Base-by-base conservation (phyloP, 306 rosid genomes). In the Inga oerstediana region DNA sequence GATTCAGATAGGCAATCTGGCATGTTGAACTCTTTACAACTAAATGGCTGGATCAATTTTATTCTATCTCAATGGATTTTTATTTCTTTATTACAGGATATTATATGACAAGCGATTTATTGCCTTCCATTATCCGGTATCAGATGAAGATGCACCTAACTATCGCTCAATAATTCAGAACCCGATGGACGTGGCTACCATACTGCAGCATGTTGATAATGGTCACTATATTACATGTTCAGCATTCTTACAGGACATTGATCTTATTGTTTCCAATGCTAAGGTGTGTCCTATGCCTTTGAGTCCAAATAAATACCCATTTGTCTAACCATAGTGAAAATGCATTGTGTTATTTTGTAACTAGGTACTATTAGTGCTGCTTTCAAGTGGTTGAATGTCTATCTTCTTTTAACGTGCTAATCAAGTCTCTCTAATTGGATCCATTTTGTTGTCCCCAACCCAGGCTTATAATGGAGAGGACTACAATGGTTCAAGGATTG, bases 81-180 rank as follows among this genome's bases (percentile, higher is more conserved):
- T 70, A 9, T 43, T 24, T 41, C 52, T 3, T 4, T 77, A 8
- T 81, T 80, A 87, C 97, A 96, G 99, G 90, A 82, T 96, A 81
- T 83, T 96, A 80, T 96, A 96, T 83, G 99, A 96, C 92, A 96
- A 96, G 80, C 88, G 99, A 75, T 96, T 96, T 89, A 80, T 74
- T 79, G 98, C 92, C 77, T 96, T 96, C 90, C 99, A 96, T 86
- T 88, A 83, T 87, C 99, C 99, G 74, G 99, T 96, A 80, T 83
- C 85, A 8, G 99, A 96, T 82, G 99, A 96, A 86, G 99, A 96
- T 79, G 99, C 99, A 62, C 99, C 99, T 59, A 92, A 96, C 89
- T 96, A 96, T 85, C 96, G 97, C 59, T 34, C 91, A 78, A 85
- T 96, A 32, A 94, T 96, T 75, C 99, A 96, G 83, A 96, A 90